Evolutionary conservation across 768 basidiomycete species (phyloP), one percentile per base, ranked within the genome.

Genomic region (Termitomyces sp.): DNA sequence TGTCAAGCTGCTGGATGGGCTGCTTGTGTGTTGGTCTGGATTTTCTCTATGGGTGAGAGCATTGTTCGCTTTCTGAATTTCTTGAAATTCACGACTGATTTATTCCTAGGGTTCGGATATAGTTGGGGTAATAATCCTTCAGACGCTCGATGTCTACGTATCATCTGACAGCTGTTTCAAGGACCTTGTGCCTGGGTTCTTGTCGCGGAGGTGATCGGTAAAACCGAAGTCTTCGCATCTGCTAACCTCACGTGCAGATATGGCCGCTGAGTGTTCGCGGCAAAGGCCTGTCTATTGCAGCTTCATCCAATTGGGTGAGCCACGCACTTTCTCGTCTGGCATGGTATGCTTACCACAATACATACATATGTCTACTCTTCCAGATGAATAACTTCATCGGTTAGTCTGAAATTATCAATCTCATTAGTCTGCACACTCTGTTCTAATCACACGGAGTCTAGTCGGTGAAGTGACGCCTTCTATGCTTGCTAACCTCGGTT

Each of bases 341-440:
- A 15, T 41, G 8, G 16, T 45, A 18, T 42, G 34, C n/a, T 41
- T 58, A 22, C 48, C 16, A 27, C 4, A 27, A 27, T n/a, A 27
- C 4, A 37, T 30, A 44, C 22, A 34, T 36, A 37, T 30, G 37
- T 44, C 18, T 48, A 24, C 41, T 44, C 34, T 46, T 51, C 6
- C 65, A 85, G 85, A 88, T 89, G 87, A 88, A 89, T 69, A 89
- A 88, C 67, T 89, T 88, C 69, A 89, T 89, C 64, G 83, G 81
- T 82, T 58, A 58, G 80, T 65, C 20, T n/a, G 30, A 27, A 46
- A 49, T 8, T 48, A 46, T 20, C 8, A 60, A 20, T 37, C 15
- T 20, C 8, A 60, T 18, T 37, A 15, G 1, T 34, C 4, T 18
- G 24, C 46, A n/a, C 42, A 22, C 34, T 36, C 7, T 2, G 49